phyloP scores from a whole-genome alignment of 495 filamentous ascomycete genomes.

The Neurospora tetrasperma region DNA sequence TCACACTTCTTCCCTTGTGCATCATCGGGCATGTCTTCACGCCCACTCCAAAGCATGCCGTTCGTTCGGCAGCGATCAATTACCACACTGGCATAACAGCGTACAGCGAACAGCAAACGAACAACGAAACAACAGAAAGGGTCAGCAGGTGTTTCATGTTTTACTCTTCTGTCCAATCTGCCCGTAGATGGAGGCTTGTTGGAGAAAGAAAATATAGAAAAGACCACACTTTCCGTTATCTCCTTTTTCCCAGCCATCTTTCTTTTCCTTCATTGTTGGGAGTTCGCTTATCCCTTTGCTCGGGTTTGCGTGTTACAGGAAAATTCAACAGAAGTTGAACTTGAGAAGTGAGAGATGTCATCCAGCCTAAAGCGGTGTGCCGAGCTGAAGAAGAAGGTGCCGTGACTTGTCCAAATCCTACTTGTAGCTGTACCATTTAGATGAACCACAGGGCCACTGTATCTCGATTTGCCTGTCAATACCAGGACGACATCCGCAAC shows the following conservation, averaged over 20 bases:
- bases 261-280: background rate
- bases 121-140: background rate
- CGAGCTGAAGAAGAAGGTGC: background rate
- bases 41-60: background rate
- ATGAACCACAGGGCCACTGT: background rate
- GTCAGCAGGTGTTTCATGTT: background rate
- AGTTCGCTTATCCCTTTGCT: too few species aligned
- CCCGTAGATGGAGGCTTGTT: background rate
- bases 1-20: background rate
- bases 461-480: background rate
- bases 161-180: background rate
- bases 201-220: background rate
- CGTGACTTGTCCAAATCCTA: background rate
- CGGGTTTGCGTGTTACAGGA: too few species aligned
- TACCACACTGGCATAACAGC: background rate
- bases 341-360: background rate
- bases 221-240: background rate
- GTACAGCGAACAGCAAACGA: background rate
- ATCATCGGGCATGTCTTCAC: background rate
- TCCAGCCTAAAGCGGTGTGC: background rate
- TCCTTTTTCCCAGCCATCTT: background rate
- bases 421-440: background rate
- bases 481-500: too few species aligned
- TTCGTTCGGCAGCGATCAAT: background rate
- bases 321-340: background rate